Evolutionary conservation across 306 rosid genomes (phyloP), one percentile per base, ranked within the genome.

Genomic region (Chamaecrista fasciculata): DNA sequence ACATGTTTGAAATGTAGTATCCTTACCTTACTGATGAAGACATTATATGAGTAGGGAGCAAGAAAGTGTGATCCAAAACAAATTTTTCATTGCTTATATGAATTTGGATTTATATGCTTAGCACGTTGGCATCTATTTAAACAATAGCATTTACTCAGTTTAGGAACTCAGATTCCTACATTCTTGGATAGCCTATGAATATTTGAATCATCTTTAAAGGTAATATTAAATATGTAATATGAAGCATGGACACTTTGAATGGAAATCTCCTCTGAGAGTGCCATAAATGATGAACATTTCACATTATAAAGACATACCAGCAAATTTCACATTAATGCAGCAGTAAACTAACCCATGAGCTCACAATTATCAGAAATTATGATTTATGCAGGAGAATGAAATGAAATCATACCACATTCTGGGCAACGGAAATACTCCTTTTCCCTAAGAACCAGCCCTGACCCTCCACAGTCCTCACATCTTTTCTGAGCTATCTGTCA

Each of bases 391-490:
- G 47, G 44, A 16, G n/a, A 31, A 66, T 15, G 53, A 31, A 36
- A 60, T 46, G 23, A 19, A 66, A 66, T 16, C 74, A 42, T 79
- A 93, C 97, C 98, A 76, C 97, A 93, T 66, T 59, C 84, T 8
- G 98, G 94, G 81, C 98, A 88, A 57, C 86, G 84, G 31, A 83
- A 62, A 67, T 85, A 90, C 47, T 76, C 69, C 18, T 88, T 76
- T 16, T 90, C 88, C 61, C 57, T 85, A 55, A 85, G 62, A 79
- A 90, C 85, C 67, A 93, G 80, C 46, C 97, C 98, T 48, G 97
- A 90, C 20, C 98, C 98, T 77, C 92, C 87, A 77, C 96, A 90
- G 26, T 4, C 80, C 71, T 82, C 85, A 49, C 98, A 93, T 76
- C 70, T 80, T 73, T 44, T 84, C 39, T 90, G 97, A 43, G 92